These are phyloP conservation scores for Claviceps digitariae DNA, from an alignment of 2,329 filamentous ascomycete genomes.

Conservation along the genomic window DNA sequence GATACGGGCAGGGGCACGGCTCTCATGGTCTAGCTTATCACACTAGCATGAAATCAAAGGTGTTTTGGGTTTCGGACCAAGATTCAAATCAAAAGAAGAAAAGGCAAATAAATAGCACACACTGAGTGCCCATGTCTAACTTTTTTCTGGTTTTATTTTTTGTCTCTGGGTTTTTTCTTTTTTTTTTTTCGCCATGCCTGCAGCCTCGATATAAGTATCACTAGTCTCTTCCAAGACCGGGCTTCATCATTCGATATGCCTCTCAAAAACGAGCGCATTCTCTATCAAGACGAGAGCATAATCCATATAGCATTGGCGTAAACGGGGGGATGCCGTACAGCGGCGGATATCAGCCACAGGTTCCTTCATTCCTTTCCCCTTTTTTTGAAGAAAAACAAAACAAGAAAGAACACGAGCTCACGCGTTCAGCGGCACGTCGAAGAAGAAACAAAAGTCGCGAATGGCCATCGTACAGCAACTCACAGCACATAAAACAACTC, in stretches of 20 bases:
- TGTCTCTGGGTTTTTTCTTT: neutral
- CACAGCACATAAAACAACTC: neutral
- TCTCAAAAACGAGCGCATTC: too few species aligned
- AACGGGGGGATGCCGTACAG: conserved; percentile 2
- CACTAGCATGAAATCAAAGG: conserved; percentile 30
- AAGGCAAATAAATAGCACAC: neutral
- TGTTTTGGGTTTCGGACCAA: conserved; percentile 28
- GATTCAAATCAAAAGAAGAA: neutral
- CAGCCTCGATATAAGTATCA: too few species aligned
- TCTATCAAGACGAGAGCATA: too few species aligned
- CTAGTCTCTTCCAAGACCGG: too few species aligned
- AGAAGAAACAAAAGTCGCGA: neutral
- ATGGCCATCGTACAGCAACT: too few species aligned
- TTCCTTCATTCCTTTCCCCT: neutral
- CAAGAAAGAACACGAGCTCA: too few species aligned
- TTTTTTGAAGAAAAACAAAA: too few species aligned
- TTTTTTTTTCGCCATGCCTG: too few species aligned
- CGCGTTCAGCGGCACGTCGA: too few species aligned
- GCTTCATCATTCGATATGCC: too few species aligned
- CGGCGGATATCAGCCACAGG: conserved; percentile 4
- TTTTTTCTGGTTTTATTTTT: neutral
- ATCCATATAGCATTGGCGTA: too few species aligned
- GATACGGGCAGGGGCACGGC: conserved; percentile 8
- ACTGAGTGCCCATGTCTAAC: neutral
- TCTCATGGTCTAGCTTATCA: conserved; percentile 21